phyloP scores from a whole-genome alignment of 768 basidiomycete genomes.

The Krasilnikovozyma curviuscula region DNA sequence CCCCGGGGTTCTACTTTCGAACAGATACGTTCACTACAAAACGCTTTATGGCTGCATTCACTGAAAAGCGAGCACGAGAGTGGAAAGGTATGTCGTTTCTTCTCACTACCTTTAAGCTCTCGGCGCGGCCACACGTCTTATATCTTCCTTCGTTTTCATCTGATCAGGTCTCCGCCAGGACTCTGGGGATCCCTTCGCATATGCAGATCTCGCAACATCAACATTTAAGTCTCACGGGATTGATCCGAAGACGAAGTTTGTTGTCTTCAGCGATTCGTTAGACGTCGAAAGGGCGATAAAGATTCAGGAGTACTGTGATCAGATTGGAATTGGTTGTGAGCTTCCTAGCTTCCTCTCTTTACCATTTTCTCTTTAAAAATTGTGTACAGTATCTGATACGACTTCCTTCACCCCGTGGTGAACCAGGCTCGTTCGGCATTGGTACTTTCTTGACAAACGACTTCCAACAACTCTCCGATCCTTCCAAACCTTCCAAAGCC shows the following conservation, averaged over 20 bases:
- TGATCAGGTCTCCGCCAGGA: constrained; percentile 85
- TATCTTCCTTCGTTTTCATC: too few species aligned
- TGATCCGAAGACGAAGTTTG: constrained; percentile 18
- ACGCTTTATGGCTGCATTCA: constrained; percentile 43
- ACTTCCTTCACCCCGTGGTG: neutral
- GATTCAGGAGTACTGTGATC: constrained; percentile 51
- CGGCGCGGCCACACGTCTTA: too few species aligned
- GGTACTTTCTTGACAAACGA: constrained; percentile 87
- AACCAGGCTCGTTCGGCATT: constrained; percentile 67
- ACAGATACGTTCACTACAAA: constrained; percentile 89
- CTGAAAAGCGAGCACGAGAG: neutral
- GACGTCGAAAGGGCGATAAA: constrained; percentile 48
- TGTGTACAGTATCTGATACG: constrained; percentile 3
- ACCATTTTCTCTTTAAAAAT: constrained; percentile 1
- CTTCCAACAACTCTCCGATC: constrained; percentile 33
- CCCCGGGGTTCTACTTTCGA: too few species aligned
- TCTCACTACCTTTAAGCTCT: too few species aligned
- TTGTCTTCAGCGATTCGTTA: constrained; percentile 72
- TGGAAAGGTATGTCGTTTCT: too few species aligned
- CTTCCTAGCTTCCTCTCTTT: neutral
- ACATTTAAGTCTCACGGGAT: constrained; percentile 54
- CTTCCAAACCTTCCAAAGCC: constrained; percentile 17
- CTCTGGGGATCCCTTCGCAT: constrained; percentile 73
- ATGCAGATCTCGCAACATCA: constrained; percentile 51
- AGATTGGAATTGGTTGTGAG: constrained; percentile 43